Conservation (phyloP, 176 grass and related monocot genomes). For the Thinopyrum elongatum region DNA sequence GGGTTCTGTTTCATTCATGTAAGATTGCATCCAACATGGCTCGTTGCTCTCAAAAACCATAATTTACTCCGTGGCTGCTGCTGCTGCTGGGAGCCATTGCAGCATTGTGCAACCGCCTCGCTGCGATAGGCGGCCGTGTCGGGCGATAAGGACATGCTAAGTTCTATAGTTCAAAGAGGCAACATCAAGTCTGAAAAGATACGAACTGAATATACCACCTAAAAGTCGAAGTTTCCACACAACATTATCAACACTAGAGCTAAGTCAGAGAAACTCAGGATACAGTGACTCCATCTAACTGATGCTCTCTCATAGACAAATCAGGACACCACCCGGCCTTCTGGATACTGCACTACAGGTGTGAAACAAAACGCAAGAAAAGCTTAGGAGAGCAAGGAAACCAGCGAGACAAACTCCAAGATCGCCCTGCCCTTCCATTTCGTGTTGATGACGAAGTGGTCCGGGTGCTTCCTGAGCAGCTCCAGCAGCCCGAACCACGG, state of each 20-base stretch:
- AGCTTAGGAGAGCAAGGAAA: slow-evolving; percentile 61
- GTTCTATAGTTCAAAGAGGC: background rate
- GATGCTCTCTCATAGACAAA: background rate
- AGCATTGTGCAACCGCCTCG: background rate
- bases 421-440: slow-evolving; percentile 80
- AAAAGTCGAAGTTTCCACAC: background rate
- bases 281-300: background rate
- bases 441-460: slow-evolving; percentile 93
- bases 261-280: background rate
- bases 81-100: background rate
- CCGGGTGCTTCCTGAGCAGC: slow-evolving; percentile 83
- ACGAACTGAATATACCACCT: too few relatives aligned
- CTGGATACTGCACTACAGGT: background rate
- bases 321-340: background rate
- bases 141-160: too few relatives aligned
- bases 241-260: background rate
- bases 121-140: background rate
- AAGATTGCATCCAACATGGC: background rate
- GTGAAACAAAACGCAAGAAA: background rate
- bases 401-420: slow-evolving; percentile 59
- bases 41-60: background rate
- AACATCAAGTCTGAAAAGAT: background rate
- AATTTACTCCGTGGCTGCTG: background rate
- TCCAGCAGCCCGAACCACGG: slow-evolving; percentile 74
- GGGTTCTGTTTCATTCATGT: too few relatives aligned